Base-by-base conservation (phyloP, 2,329 filamentous ascomycete species). In the Beauveria scarabaeidicola region DNA sequence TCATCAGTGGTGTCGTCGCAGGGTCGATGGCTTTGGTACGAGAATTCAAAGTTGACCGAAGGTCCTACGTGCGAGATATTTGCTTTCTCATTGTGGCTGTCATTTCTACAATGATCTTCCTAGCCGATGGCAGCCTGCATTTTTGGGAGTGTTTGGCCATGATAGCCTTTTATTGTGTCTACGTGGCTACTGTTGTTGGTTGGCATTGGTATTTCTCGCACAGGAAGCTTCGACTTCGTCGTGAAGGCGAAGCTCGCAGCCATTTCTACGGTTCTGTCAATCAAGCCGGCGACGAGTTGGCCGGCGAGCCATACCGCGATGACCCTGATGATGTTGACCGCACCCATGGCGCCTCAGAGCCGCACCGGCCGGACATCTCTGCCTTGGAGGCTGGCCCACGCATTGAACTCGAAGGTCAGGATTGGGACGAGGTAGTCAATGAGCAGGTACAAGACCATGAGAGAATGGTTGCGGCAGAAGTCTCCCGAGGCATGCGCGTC, bases 21-120 rank as follows among this genome's bases (percentile, higher is more conserved):
- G 94, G 94, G 17, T 96, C 91, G 59, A 99, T 99, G 94, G 94
- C 93, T 15, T 75, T 99, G 59, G 92, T 97, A n/a, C 83, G 90
- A 64, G 94, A 96, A 58, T 99, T 99, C 73, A 88, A 87, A 65
- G 94, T 99, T 56, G 89, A 90, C 57, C 87, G 86, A 67, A 90
- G 88, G 72, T 94, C 91, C 40, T 99, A 97, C 70, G 82, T 97
- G 23, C 83, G 94, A 64, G 94, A 99, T 69, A 88, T 97, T 11
- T 82, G 85, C 61, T 99, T 97, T 76, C 99, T 99, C 72, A 88
- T 95, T 60, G 79, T 90, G 13, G 90, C 94, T 1, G 88, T 94
- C 17, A 81, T 81, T 62, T 97, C 97, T 73, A 91, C 89, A 69
- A 89, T 97, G 82, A 77, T 87, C 2, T 93, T 97, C 67, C 75